A percentile compares a stretch with the other conserved stretches of the same genome.
Conservation (phyloP, 805 yeast genomes). For the Nakazawaea wickerhamii region DNA sequence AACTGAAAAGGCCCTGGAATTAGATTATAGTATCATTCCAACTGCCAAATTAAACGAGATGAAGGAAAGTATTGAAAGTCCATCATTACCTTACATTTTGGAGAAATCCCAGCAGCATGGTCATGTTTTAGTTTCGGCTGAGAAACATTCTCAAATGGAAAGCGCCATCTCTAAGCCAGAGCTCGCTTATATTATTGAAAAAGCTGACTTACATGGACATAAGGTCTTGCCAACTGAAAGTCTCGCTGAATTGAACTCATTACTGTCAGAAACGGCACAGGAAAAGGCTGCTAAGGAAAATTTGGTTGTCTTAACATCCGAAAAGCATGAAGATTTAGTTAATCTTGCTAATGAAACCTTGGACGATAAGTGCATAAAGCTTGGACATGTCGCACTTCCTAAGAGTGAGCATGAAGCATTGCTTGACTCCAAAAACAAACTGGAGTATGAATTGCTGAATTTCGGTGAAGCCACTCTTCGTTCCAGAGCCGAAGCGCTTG, state of each 20-base stretch:
- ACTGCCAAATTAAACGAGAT: background rate
- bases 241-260: constrained; percentile 11
- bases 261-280: constrained; percentile 14
- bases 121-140: constrained; percentile 12
- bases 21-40: background rate
- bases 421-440: background rate
- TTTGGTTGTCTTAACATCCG: constrained; percentile 6
- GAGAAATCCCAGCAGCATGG: constrained; percentile 13
- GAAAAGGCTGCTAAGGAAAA: constrained; percentile 24
- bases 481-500: background rate
- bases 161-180: background rate
- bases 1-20: background rate
- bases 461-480: background rate
- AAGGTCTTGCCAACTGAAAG: background rate
- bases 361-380: constrained; percentile 18
- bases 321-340: constrained; percentile 12
- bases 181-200: background rate
- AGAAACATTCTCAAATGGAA: constrained; percentile 10
- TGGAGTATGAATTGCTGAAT: background rate
- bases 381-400: constrained; percentile 12
- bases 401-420: background rate
- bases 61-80: constrained; percentile 9
- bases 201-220: background rate
- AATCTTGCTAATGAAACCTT: constrained; percentile 13
- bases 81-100: constrained; percentile 15